Evolutionary conservation across 2,329 filamentous ascomycete genomes (phyloP).

Genomic region (Pyrenophora seminiperda): DNA sequence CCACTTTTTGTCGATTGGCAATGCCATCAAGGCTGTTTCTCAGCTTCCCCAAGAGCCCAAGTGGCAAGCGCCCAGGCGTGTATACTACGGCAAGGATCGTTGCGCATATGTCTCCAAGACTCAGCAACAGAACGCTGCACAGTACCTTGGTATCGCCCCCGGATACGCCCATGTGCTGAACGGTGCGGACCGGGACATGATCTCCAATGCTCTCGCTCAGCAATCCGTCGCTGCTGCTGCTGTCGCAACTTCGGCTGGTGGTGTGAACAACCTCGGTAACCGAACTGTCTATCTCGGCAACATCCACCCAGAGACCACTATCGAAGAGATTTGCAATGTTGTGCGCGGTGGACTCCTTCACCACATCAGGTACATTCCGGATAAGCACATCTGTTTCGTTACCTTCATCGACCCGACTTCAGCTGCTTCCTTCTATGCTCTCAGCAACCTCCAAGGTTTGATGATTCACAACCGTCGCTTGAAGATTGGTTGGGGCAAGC

Average conservation of each 20-base stretch:
- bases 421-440: conserved; percentile 94
- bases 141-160: conserved; percentile 95
- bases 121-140: conserved; percentile 97
- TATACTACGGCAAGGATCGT: conserved; percentile 98
- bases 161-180: conserved; percentile 97
- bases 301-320: conserved; percentile 97
- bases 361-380: conserved; percentile 98
- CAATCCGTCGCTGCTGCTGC: conserved; percentile 97
- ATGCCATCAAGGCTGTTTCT: conserved; percentile 96
- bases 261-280: conserved; percentile 96
- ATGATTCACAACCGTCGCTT: conserved; percentile 99
- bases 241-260: conserved; percentile 93
- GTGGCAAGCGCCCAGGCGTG: conserved; percentile 93
- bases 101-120: conserved; percentile 99
- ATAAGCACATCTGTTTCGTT: conserved; percentile 99
- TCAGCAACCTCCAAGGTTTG: conserved; percentile 94
- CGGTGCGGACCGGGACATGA: conserved; percentile 92
- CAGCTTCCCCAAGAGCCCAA: conserved; percentile 95
- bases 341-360: conserved; percentile 93
- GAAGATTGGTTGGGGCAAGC: conserved; percentile 99
- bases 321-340: conserved; percentile 99
- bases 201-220: conserved; percentile 93
- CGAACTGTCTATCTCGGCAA: conserved; percentile 97
- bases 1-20: conserved; percentile 95
- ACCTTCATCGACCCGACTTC: conserved; percentile 99